Evolutionary conservation across 1,284 basidiomycete genomes (phyloP).

Genomic region (Violaceomyces palustris): DNA sequence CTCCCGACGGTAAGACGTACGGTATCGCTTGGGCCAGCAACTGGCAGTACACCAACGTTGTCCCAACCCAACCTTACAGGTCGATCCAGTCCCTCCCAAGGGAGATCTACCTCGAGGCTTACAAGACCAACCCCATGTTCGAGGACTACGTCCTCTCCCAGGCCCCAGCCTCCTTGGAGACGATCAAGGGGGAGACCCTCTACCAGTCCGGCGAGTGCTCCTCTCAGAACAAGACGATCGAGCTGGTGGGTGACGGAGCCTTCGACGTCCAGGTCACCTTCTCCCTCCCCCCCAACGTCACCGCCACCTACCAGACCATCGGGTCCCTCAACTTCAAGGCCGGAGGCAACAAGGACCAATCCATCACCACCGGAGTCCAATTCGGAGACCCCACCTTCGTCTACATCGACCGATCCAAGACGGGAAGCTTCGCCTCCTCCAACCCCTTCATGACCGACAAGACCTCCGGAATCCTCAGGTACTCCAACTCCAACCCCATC

Average conservation of each 20-base stretch:
- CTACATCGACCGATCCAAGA: slow-evolving; percentile 51
- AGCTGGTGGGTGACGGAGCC: slow-evolving; percentile 42
- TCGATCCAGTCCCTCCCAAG: slow-evolving; percentile 51
- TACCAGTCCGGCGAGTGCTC: slow-evolving; percentile 4
- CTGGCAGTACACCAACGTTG: slow-evolving; percentile 54
- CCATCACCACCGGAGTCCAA: slow-evolving; percentile 27
- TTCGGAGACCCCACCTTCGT: slow-evolving; percentile 43
- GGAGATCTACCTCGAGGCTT: slow-evolving; percentile 47
- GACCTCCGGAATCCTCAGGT: slow-evolving; percentile 23
- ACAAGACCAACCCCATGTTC: slow-evolving; percentile 34
- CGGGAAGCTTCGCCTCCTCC: slow-evolving; percentile 37
- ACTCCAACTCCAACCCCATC: slow-evolving; percentile 25
- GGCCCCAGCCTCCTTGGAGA: slow-evolving; percentile 43
- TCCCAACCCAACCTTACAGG: slow-evolving; percentile 54
- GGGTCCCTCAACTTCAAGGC: slow-evolving; percentile 22
- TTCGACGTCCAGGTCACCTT: slow-evolving; percentile 51
- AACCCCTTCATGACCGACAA: slow-evolving; percentile 53
- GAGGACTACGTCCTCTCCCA: slow-evolving; percentile 50
- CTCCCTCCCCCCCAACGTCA: slow-evolving; percentile 15
- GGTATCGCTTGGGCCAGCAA: slow-evolving; percentile 55
- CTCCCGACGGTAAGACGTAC: slow-evolving; percentile 36
- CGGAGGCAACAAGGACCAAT: slow-evolving; percentile 18
- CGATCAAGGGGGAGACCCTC: slow-evolving; percentile 26
- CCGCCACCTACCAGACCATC: slow-evolving; percentile 20
- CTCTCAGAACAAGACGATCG: slow-evolving; percentile 43